These are phyloP conservation scores for Pelargonium citronellum DNA, from an alignment of 441 rosid species.

Conservation along the genomic window DNA sequence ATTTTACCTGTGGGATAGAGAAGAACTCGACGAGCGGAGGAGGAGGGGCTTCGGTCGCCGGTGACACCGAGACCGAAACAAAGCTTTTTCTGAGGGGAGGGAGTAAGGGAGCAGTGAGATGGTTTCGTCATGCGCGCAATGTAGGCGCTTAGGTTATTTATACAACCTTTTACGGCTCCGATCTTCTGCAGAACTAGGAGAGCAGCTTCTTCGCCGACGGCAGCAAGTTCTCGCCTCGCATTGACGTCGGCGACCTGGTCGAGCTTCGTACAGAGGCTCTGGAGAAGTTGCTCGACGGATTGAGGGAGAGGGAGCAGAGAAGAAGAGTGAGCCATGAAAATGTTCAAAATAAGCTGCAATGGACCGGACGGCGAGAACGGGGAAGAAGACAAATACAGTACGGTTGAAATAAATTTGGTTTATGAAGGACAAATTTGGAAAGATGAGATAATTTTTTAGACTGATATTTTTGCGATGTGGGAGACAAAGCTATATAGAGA, in stretches of 20 bases:
- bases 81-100: constrained; percentile 24
- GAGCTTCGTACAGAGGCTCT: constrained; percentile 33
- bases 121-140: constrained; percentile 4
- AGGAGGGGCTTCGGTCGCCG: constrained; percentile 5
- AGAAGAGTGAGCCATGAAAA: not conserved
- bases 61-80: constrained; percentile 8
- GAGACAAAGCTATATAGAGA: too few relatives aligned
- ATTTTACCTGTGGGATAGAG: not conserved
- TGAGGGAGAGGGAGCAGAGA: constrained; percentile 29
- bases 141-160: constrained; percentile 26
- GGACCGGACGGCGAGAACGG: too few relatives aligned
- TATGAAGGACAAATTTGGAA: too few relatives aligned
- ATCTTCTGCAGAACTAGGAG: constrained; percentile 25
- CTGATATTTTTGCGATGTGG: too few relatives aligned
- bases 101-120: not conserved
- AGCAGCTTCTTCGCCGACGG: constrained; percentile 36
- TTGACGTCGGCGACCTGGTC: constrained; percentile 9
- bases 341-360: too few relatives aligned
- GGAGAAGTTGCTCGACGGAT: constrained; percentile 34
- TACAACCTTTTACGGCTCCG: not conserved
- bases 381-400: too few relatives aligned
- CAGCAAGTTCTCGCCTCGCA: constrained; percentile 33
- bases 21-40: constrained; percentile 8
- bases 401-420: too few relatives aligned
- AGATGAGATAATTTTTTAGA: too few relatives aligned